Evolutionary conservation across 129 eudicot genomes (phyloP).

Genomic region (Sambucus nigra): DNA sequence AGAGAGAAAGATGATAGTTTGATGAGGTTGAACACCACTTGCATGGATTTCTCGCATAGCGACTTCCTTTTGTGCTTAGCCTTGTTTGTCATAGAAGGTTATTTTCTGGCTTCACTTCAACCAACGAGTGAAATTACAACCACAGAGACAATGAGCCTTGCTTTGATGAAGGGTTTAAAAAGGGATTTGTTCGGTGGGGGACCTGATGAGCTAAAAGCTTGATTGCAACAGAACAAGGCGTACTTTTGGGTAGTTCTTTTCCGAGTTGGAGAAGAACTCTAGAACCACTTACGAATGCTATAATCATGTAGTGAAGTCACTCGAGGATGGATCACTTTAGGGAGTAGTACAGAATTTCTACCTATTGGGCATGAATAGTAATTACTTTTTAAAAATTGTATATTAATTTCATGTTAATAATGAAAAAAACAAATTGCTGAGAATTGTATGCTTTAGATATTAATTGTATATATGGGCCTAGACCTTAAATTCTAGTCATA

Average conservation of each 20-base stretch:
- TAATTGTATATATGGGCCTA: no score
- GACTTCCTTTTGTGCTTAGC: constrained; percentile 10
- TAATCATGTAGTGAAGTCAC: no score
- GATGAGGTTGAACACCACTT: constrained; percentile 16
- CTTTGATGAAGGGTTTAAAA: neutral
- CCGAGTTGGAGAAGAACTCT: no score
- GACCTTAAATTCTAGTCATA: no score
- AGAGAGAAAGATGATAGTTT: constrained; percentile 19
- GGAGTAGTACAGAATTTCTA: no score
- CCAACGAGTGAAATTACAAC: neutral
- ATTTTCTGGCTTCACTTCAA: neutral
- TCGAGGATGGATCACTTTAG: no score
- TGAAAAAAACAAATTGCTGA: no score
- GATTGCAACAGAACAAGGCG: neutral
- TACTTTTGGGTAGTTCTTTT: neutral
- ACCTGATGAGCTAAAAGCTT: neutral
- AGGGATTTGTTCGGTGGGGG: neutral
- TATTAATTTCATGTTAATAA: no score
- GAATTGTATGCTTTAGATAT: no score
- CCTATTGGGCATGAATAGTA: no score
- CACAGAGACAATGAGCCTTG: neutral
- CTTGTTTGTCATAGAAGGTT: neutral
- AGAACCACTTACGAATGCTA: no score
- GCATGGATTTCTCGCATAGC: constrained; percentile 23
- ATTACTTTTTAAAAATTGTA: no score